These are phyloP conservation scores for Sporothrix euskadiensis DNA, from an alignment of 2,329 filamentous ascomycete genomes.

Conservation along the genomic window DNA sequence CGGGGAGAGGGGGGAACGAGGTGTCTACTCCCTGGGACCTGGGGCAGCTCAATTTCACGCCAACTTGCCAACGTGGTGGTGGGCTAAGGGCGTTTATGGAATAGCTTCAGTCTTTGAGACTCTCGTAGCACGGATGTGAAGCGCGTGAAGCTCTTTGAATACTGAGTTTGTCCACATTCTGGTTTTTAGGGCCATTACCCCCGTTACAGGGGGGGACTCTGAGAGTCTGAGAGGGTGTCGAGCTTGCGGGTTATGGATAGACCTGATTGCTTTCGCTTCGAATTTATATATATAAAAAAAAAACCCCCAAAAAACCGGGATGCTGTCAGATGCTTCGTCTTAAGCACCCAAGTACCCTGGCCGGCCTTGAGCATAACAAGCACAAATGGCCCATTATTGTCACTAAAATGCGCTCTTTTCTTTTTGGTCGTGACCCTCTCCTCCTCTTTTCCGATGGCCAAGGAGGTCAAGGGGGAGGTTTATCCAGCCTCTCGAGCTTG, in stretches of 20 bases:
- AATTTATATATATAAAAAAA: too few species aligned
- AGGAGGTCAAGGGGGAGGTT: neutral
- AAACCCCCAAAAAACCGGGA: neutral
- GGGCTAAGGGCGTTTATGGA: neutral
- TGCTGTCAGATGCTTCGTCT: neutral
- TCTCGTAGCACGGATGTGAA: neutral
- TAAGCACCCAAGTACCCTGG: too few species aligned
- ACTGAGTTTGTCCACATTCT: constrained; percentile 2
- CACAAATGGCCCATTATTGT: neutral
- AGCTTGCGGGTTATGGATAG: neutral
- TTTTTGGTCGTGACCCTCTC: neutral
- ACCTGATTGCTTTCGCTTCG: neutral
- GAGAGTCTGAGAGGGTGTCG: neutral
- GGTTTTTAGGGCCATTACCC: neutral
- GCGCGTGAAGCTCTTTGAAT: neutral
- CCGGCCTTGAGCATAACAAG: neutral
- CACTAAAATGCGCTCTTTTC: neutral
- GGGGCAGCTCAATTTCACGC: neutral
- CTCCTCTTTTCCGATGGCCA: neutral
- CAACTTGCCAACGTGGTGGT: neutral
- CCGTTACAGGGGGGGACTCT: neutral
- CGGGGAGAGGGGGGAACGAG: neutral
- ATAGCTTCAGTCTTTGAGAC: neutral
- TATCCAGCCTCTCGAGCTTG: neutral
- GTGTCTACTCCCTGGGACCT: neutral